Conservation (phyloP, 352 stramenopile species). For the Pythium oligandrum region DNA sequence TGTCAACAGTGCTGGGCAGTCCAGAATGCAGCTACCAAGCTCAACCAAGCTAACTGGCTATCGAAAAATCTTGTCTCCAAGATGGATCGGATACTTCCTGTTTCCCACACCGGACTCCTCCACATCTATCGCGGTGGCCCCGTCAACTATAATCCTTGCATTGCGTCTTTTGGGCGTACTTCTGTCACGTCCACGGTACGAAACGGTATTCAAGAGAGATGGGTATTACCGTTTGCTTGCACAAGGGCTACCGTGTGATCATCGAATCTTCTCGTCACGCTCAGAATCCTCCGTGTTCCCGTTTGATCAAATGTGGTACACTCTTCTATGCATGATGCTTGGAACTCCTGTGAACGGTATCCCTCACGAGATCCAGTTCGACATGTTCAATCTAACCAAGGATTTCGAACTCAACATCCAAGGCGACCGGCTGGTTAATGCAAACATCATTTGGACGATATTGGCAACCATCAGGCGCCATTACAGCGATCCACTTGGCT, state of each 20-base stretch:
- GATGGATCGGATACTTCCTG: conserved; percentile 66
- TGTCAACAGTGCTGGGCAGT: conserved; percentile 8
- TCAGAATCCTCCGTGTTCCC: conserved; percentile 25
- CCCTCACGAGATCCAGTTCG: conserved; percentile 52
- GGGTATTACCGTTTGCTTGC: conserved; percentile 64
- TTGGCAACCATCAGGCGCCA: conserved; percentile 46
- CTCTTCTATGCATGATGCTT: conserved; percentile 57
- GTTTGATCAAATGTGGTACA: conserved; percentile 70
- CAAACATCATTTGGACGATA: conserved; percentile 46
- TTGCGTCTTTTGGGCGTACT: conserved; percentile 46
- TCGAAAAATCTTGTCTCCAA: conserved; percentile 50
- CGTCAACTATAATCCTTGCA: conserved; percentile 47
- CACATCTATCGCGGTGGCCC: conserved; percentile 20
- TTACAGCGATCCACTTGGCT: conserved; percentile 42
- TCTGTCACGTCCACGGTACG: conserved; percentile 40
- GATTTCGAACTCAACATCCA: conserved; percentile 70
- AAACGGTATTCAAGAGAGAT: conserved; percentile 54
- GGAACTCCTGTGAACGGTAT: conserved; percentile 57
- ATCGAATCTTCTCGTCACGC: conserved; percentile 20
- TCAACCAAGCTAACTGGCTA: conserved; percentile 45
- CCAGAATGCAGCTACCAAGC: conserved; percentile 44
- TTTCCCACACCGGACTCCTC: conserved; percentile 22
- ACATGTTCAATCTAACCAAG: conserved; percentile 58
- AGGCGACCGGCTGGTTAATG: conserved; percentile 45
- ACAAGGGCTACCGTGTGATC: conserved; percentile 50